Percentiles rank a stretch among this genome's conserved stretches.
These are phyloP conservation scores for Protomyces macrosporus DNA, from an alignment of 1,139 yeast genomes.

Conservation along the genomic window DNA sequence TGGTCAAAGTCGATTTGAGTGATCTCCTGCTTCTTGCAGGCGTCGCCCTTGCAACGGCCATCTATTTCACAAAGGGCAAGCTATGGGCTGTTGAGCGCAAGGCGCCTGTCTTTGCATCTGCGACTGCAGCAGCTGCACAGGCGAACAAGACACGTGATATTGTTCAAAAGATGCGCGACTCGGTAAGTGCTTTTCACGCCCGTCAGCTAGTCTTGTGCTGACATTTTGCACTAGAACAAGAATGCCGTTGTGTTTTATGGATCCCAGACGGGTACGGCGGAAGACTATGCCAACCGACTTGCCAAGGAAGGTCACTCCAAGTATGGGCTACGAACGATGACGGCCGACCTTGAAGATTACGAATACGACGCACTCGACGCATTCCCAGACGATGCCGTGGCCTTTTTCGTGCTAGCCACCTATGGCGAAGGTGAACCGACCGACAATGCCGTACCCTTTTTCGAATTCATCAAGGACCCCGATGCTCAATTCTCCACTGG, in stretches of 20 bases:
- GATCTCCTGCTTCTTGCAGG: constrained; percentile 66
- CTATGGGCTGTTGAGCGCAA: constrained; percentile 58
- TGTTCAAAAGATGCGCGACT: constrained; percentile 54
- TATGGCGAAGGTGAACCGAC: constrained; percentile 99
- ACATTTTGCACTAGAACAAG: constrained; percentile 44
- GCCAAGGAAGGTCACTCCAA: constrained; percentile 80
- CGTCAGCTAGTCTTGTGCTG: not conserved
- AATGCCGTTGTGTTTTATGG: constrained; percentile 81
- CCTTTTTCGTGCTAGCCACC: constrained; percentile 78
- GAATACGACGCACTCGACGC: constrained; percentile 72
- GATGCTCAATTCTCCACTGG: constrained; percentile 40
- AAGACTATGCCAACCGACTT: constrained; percentile 86
- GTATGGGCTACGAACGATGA: constrained; percentile 77
- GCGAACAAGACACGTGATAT: constrained; percentile 56
- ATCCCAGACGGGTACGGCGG: constrained; percentile 99
- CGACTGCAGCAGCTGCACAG: constrained; percentile 61
- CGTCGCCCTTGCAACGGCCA: constrained; percentile 57
- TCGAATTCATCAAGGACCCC: constrained; percentile 41
- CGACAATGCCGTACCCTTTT: constrained; percentile 77
- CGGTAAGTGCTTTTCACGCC: constrained; percentile 34
- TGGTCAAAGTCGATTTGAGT: constrained; percentile 5
- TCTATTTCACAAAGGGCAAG: constrained; percentile 62
- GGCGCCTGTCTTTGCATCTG: constrained; percentile 59
- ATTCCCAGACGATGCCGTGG: constrained; percentile 52
- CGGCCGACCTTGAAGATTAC: constrained; percentile 80